These are phyloP conservation scores for Phytophthora capsici DNA, from an alignment of 352 stramenopile species.

Conservation along the genomic window DNA sequence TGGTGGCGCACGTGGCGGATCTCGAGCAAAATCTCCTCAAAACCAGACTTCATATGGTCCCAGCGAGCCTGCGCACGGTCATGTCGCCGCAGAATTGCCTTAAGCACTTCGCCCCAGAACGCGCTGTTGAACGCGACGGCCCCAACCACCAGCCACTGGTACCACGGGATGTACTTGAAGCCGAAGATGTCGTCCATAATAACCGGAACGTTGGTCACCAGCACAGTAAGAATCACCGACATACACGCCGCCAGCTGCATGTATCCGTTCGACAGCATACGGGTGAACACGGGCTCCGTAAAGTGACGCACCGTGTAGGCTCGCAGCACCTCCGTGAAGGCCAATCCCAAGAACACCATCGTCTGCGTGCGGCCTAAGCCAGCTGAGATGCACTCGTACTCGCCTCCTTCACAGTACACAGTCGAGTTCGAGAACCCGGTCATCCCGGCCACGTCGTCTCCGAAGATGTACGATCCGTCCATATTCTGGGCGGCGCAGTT, in stretches of 20 bases:
- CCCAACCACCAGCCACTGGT: conserved; percentile 56
- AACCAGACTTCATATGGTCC: conserved; percentile 54
- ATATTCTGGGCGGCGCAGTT: conserved; percentile 55
- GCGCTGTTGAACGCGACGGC: conserved; percentile 51
- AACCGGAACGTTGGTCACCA: conserved; percentile 60
- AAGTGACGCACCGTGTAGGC: conserved; percentile 83
- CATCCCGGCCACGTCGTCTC: conserved; percentile 37
- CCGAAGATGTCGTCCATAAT: conserved; percentile 72
- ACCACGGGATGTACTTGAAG: conserved; percentile 72
- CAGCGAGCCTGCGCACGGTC: conserved; percentile 47
- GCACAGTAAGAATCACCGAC: conserved; percentile 60
- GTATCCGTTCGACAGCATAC: conserved; percentile 75
- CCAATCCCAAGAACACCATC: conserved; percentile 74
- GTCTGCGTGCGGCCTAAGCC: conserved; percentile 72
- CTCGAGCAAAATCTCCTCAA: conserved; percentile 68
- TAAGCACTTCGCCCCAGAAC: conserved; percentile 69
- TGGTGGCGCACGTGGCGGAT: conserved; percentile 66
- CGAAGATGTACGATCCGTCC: conserved; percentile 64
- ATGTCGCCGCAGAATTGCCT: conserved; percentile 46
- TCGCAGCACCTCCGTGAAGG: conserved; percentile 78
- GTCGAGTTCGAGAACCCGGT: conserved; percentile 44
- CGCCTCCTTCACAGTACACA: conserved; percentile 58
- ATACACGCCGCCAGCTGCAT: conserved; percentile 61
- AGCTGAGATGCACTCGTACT: conserved; percentile 67
- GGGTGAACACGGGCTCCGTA: conserved; percentile 60